Base-by-base conservation (phyloP, 1,139 yeast species). In the Pichia sp. region DNA sequence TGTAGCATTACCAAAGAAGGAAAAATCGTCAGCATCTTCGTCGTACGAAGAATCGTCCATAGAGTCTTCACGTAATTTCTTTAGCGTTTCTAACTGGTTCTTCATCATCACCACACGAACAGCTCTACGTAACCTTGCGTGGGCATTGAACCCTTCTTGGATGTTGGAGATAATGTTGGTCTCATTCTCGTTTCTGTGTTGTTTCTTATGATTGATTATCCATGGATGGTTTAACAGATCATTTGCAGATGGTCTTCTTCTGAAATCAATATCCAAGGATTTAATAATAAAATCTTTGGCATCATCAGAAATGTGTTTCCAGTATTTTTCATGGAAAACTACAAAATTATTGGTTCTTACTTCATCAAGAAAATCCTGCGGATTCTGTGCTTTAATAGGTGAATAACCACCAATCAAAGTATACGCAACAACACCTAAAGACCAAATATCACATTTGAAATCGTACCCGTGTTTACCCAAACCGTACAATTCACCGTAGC, bases 371-470 rank as follows among this genome's bases (percentile, higher is more conserved):
- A 90, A 90, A 52, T 85, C 95, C 45, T 74, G 76, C 4, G 85
- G 87, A 47, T 78, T 83, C 58, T 90, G 96, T 1, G 95, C 79
- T 42, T 90, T 69, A 65, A 90, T 88, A 4, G 97, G 97, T 7
- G 95, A 83, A 63, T 88, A 88, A 1, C 98, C 98, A 57, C 95
- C 87, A 43, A 92, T 72, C 44, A 90, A 68, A 0, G 97, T 88
- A 64, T 88, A 92, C 1, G 95, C 79, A 44, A 92, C 85, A 8
- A 75, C 79, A 1, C 81, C 81, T 42, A 76, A 60, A 3, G 80
- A 74, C 81, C 81, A 76, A 44, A 76, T 66, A 57, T 76, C 81
- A 60, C 81, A 76, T 5, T 78, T 72, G 46, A 72, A 71, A 27
- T 79, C 79, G 57, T 76, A 79, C 6, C 80, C 81, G n/a, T 66